phyloP scores from a whole-genome alignment of 192 early-diverging fungal genomes.

The Cetraspora pellucida region DNA sequence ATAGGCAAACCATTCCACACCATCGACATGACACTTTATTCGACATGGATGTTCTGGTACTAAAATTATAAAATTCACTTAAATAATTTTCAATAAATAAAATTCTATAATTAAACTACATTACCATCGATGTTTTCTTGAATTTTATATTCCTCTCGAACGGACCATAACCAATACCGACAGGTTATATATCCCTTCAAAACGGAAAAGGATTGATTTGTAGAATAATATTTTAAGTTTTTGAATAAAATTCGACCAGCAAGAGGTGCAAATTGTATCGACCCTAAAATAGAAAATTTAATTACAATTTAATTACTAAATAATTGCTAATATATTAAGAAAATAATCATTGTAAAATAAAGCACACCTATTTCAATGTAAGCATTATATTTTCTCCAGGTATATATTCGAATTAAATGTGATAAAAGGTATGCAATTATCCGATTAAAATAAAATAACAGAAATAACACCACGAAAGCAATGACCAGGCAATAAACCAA shows the following conservation, averaged over 20 bases:
- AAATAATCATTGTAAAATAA: background rate
- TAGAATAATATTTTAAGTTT: slow-evolving; percentile 71
- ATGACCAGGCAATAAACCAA: slow-evolving; percentile 68
- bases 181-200: slow-evolving; percentile 75
- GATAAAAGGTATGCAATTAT: slow-evolving; percentile 63
- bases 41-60: slow-evolving; percentile 51
- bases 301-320: slow-evolving; percentile 4
- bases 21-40: slow-evolving; percentile 67
- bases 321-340: background rate
- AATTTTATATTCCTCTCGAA: slow-evolving; percentile 41
- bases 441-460: slow-evolving; percentile 74
- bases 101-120: background rate
- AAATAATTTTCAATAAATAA: background rate
- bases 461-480: slow-evolving; percentile 68
- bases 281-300: slow-evolving; percentile 48
- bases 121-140: slow-evolving; percentile 27
- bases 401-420: slow-evolving; percentile 62
- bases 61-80: slow-evolving; percentile 7
- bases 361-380: slow-evolving; percentile 62
- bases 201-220: slow-evolving; percentile 69
- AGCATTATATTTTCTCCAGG: slow-evolving; percentile 67
- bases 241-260: slow-evolving; percentile 77
- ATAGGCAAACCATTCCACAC: slow-evolving; percentile 82
- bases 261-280: slow-evolving; percentile 67
- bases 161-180: slow-evolving; percentile 71